phyloP scores from a whole-genome alignment of 805 yeast species.

The Kluyveromyces lactis region DNA sequence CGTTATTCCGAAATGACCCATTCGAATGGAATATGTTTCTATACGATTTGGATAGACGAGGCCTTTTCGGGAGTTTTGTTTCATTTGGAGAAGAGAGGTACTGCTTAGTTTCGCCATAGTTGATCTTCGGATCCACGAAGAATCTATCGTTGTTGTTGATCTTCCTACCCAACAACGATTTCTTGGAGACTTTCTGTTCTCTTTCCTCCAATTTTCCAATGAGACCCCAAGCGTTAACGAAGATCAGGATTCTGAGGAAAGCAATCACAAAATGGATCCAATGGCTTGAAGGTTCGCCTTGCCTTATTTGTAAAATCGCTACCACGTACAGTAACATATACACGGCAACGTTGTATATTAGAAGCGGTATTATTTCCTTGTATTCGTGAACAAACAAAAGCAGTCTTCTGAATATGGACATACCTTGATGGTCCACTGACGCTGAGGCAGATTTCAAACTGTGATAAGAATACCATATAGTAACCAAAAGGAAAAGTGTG shows the following conservation, averaged over 20 bases:
- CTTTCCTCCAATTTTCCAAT: constrained; percentile 23
- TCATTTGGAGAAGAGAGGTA: no score
- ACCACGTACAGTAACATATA: constrained; percentile 13
- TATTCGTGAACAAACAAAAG: constrained; percentile 18
- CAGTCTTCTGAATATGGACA: neutral
- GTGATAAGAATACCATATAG: constrained; percentile 15
- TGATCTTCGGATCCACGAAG: constrained; percentile 21
- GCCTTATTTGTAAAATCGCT: constrained; percentile 11
- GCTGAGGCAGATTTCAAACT: constrained; percentile 20
- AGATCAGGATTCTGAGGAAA: constrained; percentile 20
- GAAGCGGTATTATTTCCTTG: constrained; percentile 21
- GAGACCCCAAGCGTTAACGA: constrained; percentile 29
- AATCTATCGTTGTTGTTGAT: constrained; percentile 23
- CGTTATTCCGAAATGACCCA: neutral
- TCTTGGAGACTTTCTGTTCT: constrained; percentile 19
- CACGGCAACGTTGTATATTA: constrained; percentile 16
- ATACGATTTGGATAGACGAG: neutral
- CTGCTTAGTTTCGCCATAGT: constrained; percentile 6
- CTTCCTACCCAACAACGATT: constrained; percentile 26
- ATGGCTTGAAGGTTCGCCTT: constrained; percentile 4
- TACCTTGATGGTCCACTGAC: constrained; percentile 11
- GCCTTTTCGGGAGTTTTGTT: no score
- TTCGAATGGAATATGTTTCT: neutral
- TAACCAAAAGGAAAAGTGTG: constrained; percentile 12
- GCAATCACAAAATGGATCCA: constrained; percentile 21